A percentile compares a stretch with the other conserved stretches of the same genome.
These are phyloP conservation scores for Xylaria sp. DNA, from an alignment of 2,329 filamentous ascomycete species.

Conservation along the genomic window DNA sequence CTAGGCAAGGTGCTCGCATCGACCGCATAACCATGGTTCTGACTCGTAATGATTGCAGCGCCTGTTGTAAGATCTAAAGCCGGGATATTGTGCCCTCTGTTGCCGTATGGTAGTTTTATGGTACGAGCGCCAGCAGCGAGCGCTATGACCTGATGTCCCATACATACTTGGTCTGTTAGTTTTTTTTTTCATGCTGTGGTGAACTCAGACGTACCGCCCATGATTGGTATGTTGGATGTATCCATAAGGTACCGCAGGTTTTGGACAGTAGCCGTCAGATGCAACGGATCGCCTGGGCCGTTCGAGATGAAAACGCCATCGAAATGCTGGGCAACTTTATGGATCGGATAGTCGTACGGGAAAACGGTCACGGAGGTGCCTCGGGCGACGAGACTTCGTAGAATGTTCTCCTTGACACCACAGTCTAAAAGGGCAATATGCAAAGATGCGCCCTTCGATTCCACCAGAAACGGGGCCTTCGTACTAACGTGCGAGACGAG, in stretches of 20 bases:
- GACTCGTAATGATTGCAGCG: conserved; percentile 96
- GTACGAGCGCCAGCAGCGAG: conserved; percentile 71
- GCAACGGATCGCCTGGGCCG: conserved; percentile 95
- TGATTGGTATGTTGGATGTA: conserved; percentile 86
- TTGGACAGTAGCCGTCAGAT: conserved; percentile 93
- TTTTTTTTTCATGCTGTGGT: no score
- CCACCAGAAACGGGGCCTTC: conserved; percentile 96
- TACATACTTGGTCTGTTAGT: conserved; percentile 67
- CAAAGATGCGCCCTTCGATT: conserved; percentile 79
- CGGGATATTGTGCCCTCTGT: conserved; percentile 98
- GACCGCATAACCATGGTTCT: conserved; percentile 98
- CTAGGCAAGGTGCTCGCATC: conserved; percentile 79
- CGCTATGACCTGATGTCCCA: conserved; percentile 94
- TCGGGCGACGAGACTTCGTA: conserved; percentile 89
- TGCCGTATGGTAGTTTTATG: conserved; percentile 55
- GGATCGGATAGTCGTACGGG: conserved; percentile 95
- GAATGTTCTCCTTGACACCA: conserved; percentile 99
- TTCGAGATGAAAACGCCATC: conserved; percentile 99
- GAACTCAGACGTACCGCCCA: conserved; percentile 59
- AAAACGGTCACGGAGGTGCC: conserved; percentile 93
- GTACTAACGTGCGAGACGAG: conserved; percentile 95
- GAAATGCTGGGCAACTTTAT: conserved; percentile 97
- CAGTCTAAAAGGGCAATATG: conserved; percentile 97
- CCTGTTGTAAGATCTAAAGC: conserved; percentile 93
- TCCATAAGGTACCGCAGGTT: conserved; percentile 91